Base-by-base conservation (phyloP, 2,329 filamentous ascomycete species). In the Colletotrichum brevisporum region DNA sequence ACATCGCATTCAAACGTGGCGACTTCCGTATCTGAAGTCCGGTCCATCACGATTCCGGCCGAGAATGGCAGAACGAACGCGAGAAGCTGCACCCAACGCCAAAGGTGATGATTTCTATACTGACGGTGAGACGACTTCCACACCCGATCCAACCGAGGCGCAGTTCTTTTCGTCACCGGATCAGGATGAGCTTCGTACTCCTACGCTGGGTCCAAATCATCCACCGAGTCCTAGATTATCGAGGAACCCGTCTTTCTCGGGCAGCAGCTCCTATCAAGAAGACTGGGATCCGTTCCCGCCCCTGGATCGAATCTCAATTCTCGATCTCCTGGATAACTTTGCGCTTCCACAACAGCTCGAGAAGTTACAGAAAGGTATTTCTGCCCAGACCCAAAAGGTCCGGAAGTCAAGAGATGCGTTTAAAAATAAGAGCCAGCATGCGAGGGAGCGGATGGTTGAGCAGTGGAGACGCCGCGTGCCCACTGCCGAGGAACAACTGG, bases 301-400 rank as follows among this genome's bases (percentile, higher is more conserved):
- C 0, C 85, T 98, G 26, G 96, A 99, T 79, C 92, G 94, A 59
- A 85, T 99, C 62, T 95, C 93, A 47, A 90, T 98, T 67, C 94
- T 99, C 75, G 96, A 99, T 77, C 87, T 99, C 56, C 88, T 99
- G 73, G 95, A 98, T 81, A 98, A 98, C 78, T 90, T 99, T 72
- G 93, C 95, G 6, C 85, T 99, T 39, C 92, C 94, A 1, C 93
- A 97, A 76, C 93, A 95, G 74, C 87, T 99, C 21, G 96, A 98
- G 81, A 96, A 93, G 83, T 87, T 98, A 72, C 95, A 98, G 76
- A 92, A 89, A 75, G 92, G 93, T 45, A 86, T 98, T 67, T 91
- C 91, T 31, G 89, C 90, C 5, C 95, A 98, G 81, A 95, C 91
- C 4, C 91, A 96, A 74, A 96, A 93, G 80, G 92, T 98, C 39